Base-by-base conservation (phyloP, 2,329 filamentous ascomycete genomes). In the Fusarium camptoceras region DNA sequence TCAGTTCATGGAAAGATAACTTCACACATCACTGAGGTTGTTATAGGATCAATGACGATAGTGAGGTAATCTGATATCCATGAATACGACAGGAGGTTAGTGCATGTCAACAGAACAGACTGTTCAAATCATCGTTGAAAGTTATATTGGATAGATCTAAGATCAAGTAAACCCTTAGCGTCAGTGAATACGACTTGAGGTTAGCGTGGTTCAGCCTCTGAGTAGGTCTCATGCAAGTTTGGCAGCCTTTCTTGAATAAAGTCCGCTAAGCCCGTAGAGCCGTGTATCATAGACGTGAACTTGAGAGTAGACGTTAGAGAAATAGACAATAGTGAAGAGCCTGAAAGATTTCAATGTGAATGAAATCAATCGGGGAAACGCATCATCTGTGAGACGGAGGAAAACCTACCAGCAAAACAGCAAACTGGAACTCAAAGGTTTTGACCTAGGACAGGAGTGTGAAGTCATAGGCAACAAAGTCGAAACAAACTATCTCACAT, bases 21-120 rank as follows among this genome's bases (percentile, higher is more conserved):
- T 41, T 18, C 34, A n/a, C 18, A 27, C 11, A n/a, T 5, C 27
- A 50, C 6, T 2, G 4, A 16, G 5, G 9, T 16, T 6, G 10
- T 6, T 3, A n/a, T 12, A 6, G 16, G 11, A 12, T 18, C 46
- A 43, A 64, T 64, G 60, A 48, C 49, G 58, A 43, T 41, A 8
- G 8, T 39, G 6, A 16, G 12, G 18, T 15, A 12, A 3, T 44
- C 37, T 41, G 31, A 18, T 4, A 56, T 48, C 15, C 15, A 37
- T 49, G 58, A 46, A 64, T 64, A 64, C 60, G 60, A 64, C 31
- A 8, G 2, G 34, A 57, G 48, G 60, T 56, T 64, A 64, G 60
- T 49, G 34, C 25, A 31, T 16, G 15, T 34, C 5, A 8, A 12
- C 11, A 4, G 5, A 14, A 31, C 18, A 12, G 25, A 47, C 4